Percentiles rank a stretch among this genome's conserved stretches.
Conservation (phyloP, 352 stramenopile species). For the Phytophthora capsici region DNA sequence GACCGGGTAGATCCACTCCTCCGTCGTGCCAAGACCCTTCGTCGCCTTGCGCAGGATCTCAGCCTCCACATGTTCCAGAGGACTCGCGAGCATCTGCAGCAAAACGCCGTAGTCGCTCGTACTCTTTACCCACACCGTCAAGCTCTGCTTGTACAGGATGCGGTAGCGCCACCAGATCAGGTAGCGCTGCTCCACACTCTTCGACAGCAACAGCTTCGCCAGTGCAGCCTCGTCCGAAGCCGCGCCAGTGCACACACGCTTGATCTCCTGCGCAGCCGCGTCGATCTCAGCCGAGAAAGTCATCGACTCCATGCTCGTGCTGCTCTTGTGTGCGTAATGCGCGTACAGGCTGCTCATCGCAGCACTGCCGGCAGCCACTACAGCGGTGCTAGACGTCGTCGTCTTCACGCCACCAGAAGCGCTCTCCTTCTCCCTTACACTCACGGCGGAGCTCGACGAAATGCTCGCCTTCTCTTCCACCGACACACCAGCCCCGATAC, state of each 20-base stretch:
- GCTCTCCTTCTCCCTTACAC: not conserved
- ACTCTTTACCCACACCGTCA: no score
- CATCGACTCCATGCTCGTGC: constrained; percentile 22
- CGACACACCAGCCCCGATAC: not conserved
- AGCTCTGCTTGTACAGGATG: no score
- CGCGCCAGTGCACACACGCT: constrained; percentile 29
- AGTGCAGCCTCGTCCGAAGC: constrained; percentile 30
- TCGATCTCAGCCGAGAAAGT: constrained; percentile 50
- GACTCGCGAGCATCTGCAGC: no score
- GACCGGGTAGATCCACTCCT: no score
- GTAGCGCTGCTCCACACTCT: constrained; percentile 11
- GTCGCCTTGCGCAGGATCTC: no score
- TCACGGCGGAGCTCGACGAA: constrained; percentile 3
- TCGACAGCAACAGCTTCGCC: constrained; percentile 20
- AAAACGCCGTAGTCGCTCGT: no score
- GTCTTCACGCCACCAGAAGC: not conserved
- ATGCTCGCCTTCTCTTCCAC: constrained; percentile 18
- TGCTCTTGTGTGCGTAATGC: constrained; percentile 17
- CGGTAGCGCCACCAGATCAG: no score
- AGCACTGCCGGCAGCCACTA: constrained; percentile 3
- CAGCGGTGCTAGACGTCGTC: constrained; percentile 10
- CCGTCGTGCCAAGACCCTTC: no score
- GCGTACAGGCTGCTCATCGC: constrained; percentile 8
- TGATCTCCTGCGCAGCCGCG: constrained; percentile 50
- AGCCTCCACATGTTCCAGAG: no score